Evolutionary conservation across 2,329 filamentous ascomycete genomes (phyloP), one percentile per base, ranked within the genome.

Genomic region (Cercospora nicotianae): DNA sequence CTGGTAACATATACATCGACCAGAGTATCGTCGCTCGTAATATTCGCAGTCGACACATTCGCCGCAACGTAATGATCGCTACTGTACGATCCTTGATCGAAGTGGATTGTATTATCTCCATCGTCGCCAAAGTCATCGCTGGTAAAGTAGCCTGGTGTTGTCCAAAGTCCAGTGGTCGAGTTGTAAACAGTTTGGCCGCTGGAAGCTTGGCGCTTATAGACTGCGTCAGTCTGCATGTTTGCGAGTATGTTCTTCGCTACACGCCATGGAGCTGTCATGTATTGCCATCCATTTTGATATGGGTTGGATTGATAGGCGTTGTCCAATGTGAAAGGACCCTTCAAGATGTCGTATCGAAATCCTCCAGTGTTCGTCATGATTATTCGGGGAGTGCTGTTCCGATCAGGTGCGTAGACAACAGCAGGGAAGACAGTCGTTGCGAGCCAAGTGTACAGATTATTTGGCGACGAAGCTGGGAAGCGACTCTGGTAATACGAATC

Each of bases 281-380:
- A 87, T 42, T 84, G 77, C 74, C 87, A 87, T 1, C 80, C 77
- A 60, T 87, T 83, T 5, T 76, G 74, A 75, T 87, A 88, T 0
- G 86, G 86, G 0, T 84, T 85, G 0, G 87, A 84, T 70, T 87
- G 87, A 75, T 85, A 87, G 10, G 78, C 79, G 69, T 83, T 81
- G 60, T 83, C 81, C 65, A 80, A 83, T 0, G 87, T 89, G 74
- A 90, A 90, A 0, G 87, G 86, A 0, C 88, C 88, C 76, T 89
- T 83, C 68, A 86, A 82, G 12, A 90, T 77, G 71, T 90, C 87
- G 72, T 89, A 90, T 2, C 87, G 85, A 26, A 90, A 82, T 33
- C 81, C 82, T 28, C 87, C 87, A 0, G 87, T 88, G 77, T 90
- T 90, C 68, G 84, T 82, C 69, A 89, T 82, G 67, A 89, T 83